Conservation (phyloP, 331 rosid genomes). For the Telfairia occidentalis region DNA sequence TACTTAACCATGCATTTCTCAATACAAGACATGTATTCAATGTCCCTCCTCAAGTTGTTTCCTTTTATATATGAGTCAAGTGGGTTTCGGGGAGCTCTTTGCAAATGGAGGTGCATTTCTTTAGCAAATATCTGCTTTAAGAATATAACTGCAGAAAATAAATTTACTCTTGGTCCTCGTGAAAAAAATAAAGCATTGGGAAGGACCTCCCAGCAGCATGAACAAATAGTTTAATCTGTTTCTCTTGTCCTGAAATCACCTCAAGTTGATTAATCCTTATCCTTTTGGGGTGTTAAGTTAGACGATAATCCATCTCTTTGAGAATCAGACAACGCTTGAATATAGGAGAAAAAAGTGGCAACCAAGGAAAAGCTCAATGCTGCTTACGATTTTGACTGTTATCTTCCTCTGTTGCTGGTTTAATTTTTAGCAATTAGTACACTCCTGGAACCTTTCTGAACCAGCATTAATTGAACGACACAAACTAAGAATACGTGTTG, state of each 20-base stretch:
- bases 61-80: background rate
- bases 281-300: background rate
- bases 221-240: background rate
- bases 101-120: background rate
- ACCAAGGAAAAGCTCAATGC: background rate
- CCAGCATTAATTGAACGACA: background rate
- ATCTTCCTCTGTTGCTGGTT: background rate
- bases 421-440: background rate
- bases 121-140: background rate
- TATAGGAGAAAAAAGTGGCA: background rate
- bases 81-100: background rate
- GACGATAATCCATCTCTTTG: background rate
- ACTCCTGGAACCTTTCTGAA: background rate
- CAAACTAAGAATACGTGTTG: background rate
- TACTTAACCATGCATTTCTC: background rate
- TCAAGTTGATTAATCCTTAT: background rate
- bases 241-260: background rate
- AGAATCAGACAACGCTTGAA: background rate
- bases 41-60: background rate
- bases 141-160: background rate
- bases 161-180: background rate
- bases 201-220: background rate
- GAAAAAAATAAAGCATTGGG: background rate
- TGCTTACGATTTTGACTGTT: background rate
- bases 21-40: background rate